Base-by-base conservation (phyloP, 2,329 filamentous ascomycete genomes). In the Colletotrichum somersetense region DNA sequence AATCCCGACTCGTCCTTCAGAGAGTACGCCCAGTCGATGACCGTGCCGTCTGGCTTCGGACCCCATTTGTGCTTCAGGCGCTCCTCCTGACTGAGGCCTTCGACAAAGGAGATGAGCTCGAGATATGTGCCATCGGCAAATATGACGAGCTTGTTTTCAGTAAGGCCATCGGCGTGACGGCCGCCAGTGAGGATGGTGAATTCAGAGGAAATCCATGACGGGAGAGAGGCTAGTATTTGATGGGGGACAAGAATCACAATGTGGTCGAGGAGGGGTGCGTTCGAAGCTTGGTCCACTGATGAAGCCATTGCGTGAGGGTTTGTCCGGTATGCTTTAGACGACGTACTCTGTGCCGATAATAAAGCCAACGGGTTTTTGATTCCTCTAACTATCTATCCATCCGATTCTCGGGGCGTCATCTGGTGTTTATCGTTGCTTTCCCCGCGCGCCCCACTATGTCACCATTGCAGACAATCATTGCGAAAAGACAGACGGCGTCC, bases 91-190 rank as follows among this genome's bases (percentile, higher is more conserved):
- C 61, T 18, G 50, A 67, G 42, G n/a, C 42, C 58, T 18, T 30
- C 42, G 61, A 89, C 81, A 77, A 92, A 92, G 50, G 89, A 86
- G 72, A 92, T 91, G 62, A 92, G 81, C 77, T 93, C 91, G 65
- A 93, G 82, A 80, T 93, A 93, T 30, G 86, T 86, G 40, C 91
- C 91, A 75, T 92, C 91, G 35, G 83, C 76, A 71, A 93, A 87
- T 18, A 91, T 80, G 26, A 92, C 86, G 23, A 93, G 86, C 55
- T 86, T 87, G 80, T 92, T 93, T 72, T 85, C 87, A 1, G 87
- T 92, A 74, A 82, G 83, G 18, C 86, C 86, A 73, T 90, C 90
- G 11, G 89, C 87, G 76, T 92, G 91, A 20, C 81, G 83, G 46
- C 91, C 91, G 66, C 91, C 91, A 2, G 88, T 84, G 42, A 86